phyloP scores from a whole-genome alignment of 257 asterid species.

The Cruciata laevipes region DNA sequence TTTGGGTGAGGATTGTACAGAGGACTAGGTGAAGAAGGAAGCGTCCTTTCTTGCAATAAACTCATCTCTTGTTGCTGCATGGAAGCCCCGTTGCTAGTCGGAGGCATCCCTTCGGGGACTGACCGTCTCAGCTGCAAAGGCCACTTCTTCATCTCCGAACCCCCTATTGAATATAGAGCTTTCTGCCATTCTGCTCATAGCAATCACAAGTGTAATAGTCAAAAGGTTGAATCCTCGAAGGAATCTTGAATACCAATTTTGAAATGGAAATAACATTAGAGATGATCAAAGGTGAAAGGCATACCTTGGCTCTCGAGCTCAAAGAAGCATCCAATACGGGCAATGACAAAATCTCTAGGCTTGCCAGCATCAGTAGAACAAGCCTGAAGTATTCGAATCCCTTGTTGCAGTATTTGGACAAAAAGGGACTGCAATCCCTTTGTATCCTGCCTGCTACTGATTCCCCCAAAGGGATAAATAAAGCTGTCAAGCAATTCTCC shows the following conservation, averaged over 20 bases:
- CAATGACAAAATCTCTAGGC: conserved; percentile 90
- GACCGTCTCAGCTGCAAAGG: conserved; percentile 89
- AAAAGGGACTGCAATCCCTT: conserved; percentile 96
- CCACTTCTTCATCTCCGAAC: conserved; percentile 96
- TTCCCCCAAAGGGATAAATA: conserved; percentile 93
- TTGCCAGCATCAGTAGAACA: conserved; percentile 69
- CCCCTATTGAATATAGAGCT: conserved; percentile 89
- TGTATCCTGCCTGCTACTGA: conserved; percentile 97
- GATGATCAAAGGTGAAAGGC: conserved; percentile 7
- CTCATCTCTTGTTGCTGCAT: conserved; percentile 84
- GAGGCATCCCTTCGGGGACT: conserved; percentile 75
- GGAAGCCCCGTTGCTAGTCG: conserved; percentile 76
- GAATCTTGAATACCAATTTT: too few species aligned
- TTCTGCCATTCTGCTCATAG: conserved; percentile 90
- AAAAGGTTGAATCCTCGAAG: conserved; percentile 9
- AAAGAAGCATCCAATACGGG: conserved; percentile 91
- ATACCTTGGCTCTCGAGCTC: conserved; percentile 99
- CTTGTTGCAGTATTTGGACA: conserved; percentile 91
- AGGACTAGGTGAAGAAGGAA: conserved; percentile 63
- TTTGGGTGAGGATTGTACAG: conserved; percentile 72
- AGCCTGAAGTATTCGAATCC: conserved; percentile 95
- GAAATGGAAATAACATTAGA: background rate
- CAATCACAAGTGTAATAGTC: conserved; percentile 10
- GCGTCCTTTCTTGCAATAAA: conserved; percentile 70
- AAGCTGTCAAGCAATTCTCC: conserved; percentile 92